A percentile compares a stretch with the other conserved stretches of the same genome.
phyloP scores from a whole-genome alignment of 805 yeast species.

The Candida nanaspora region DNA sequence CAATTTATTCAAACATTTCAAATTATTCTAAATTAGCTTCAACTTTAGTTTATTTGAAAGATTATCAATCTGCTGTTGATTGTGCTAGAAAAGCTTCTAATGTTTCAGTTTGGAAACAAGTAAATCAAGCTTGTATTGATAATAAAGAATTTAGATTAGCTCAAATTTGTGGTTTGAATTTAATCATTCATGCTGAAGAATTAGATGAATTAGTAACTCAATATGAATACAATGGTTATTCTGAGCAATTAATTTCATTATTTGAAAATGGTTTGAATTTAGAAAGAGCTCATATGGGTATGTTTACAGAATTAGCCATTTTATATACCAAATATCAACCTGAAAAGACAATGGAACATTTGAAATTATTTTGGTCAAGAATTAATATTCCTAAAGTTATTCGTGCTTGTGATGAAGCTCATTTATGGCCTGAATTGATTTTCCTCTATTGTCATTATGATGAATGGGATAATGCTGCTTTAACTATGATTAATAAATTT shows the following conservation, averaged over 20 bases:
- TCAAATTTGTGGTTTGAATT: constrained; percentile 95
- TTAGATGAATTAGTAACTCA: constrained; percentile 79
- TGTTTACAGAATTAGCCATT: constrained; percentile 94
- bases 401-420: constrained; percentile 88
- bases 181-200: constrained; percentile 97
- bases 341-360: constrained; percentile 87
- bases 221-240: constrained; percentile 87
- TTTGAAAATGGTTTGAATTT: constrained; percentile 94
- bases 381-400: constrained; percentile 96
- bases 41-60: constrained; percentile 86
- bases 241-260: constrained; percentile 82
- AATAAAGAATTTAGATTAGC: constrained; percentile 94
- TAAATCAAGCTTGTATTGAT: constrained; percentile 92
- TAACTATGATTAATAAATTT: constrained; percentile 92
- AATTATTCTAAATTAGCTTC: constrained; percentile 95
- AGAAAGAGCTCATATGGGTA: constrained; percentile 99
- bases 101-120: constrained; percentile 93
- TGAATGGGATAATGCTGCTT: constrained; percentile 98
- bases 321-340: constrained; percentile 89
- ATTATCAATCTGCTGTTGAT: constrained; percentile 95
- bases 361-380: constrained; percentile 97
- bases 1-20: constrained; percentile 76
- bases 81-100: constrained; percentile 98
- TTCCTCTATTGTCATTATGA: constrained; percentile 97
- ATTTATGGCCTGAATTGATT: constrained; percentile 92